These are phyloP conservation scores for Paraurostyla sp. DNA, from an alignment of 73 alveolate species.

Conservation along the genomic window DNA sequence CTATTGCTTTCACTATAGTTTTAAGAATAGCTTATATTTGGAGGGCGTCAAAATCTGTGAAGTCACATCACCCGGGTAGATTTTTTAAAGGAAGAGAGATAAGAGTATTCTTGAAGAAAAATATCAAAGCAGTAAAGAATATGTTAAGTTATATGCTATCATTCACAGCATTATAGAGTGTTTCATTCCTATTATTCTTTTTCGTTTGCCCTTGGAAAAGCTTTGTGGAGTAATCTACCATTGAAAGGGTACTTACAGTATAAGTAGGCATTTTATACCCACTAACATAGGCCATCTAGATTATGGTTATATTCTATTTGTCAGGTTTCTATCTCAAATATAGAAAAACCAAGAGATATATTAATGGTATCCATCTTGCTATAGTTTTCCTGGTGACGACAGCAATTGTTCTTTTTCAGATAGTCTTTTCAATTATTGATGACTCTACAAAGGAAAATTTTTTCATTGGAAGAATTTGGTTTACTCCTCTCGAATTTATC, in stretches of 20 bases:
- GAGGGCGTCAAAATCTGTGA: not conserved
- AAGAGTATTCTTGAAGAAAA: slow-evolving; percentile 4
- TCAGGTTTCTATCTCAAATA: not conserved
- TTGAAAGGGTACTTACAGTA: slow-evolving; percentile 20
- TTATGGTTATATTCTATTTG: not conserved
- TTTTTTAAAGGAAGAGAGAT: slow-evolving; percentile 10
- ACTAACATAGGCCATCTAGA: not conserved
- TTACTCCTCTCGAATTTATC: not conserved
- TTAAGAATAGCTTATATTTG: slow-evolving; percentile 1
- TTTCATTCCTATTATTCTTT: not conserved
- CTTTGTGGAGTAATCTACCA: not conserved
- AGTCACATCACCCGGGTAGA: not conserved
- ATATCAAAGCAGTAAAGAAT: not conserved
- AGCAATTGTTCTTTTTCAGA: not conserved
- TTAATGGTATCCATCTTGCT: not conserved
- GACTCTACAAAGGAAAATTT: not conserved
- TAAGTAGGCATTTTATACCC: not conserved
- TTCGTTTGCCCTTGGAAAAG: slow-evolving; percentile 50
- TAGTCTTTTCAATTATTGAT: not conserved
- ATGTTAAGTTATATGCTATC: not conserved
- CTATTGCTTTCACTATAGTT: slow-evolving; percentile 14
- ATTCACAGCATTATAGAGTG: not conserved
- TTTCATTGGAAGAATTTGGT: slow-evolving; percentile 18
- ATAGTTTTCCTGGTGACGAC: not conserved
- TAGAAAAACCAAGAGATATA: not conserved